phyloP scores from a whole-genome alignment of 805 yeast species.

The Wickerhamiella slavikovae region DNA sequence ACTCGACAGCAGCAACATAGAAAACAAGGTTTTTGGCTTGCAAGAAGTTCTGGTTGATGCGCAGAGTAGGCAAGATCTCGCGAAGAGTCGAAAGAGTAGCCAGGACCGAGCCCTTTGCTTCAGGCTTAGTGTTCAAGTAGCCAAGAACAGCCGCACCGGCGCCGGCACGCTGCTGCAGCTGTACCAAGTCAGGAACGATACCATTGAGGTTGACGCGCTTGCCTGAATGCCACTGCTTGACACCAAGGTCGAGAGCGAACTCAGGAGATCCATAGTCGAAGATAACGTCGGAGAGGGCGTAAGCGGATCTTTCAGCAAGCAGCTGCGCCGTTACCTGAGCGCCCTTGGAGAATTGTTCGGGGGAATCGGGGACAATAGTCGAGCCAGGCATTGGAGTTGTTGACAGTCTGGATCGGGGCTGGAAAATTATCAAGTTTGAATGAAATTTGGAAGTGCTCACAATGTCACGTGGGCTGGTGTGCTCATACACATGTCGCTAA shows the following conservation, averaged over 20 bases:
- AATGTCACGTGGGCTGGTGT: too few species aligned
- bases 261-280: constrained; percentile 47
- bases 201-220: constrained; percentile 32
- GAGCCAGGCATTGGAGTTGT: too few species aligned
- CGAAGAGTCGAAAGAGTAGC: constrained; percentile 49
- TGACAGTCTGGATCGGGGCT: too few species aligned
- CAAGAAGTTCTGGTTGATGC: constrained; percentile 3
- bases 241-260: constrained; percentile 35
- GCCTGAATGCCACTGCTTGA: constrained; percentile 37
- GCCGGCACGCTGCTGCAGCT: constrained; percentile 53
- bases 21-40: constrained; percentile 21
- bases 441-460: too few species aligned
- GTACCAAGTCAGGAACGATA: constrained; percentile 37
- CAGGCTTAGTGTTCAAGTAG: constrained; percentile 22
- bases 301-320: constrained; percentile 17
- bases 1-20: constrained; percentile 60
- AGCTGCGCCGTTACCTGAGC: constrained; percentile 11
- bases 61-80: constrained; percentile 40
- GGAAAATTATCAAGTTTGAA: too few species aligned
- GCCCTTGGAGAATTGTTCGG: constrained; percentile 1
- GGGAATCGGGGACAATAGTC: constrained; percentile 1
- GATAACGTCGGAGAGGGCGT: constrained; percentile 17
- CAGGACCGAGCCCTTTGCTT: constrained; percentile 23
- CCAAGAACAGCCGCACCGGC: constrained; percentile 69
- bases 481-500: too few species aligned